Percentiles rank a stretch among this genome's conserved stretches.
Conservation (phyloP, 2,329 filamentous ascomycete genomes). For the Hypocrella siamensis region DNA sequence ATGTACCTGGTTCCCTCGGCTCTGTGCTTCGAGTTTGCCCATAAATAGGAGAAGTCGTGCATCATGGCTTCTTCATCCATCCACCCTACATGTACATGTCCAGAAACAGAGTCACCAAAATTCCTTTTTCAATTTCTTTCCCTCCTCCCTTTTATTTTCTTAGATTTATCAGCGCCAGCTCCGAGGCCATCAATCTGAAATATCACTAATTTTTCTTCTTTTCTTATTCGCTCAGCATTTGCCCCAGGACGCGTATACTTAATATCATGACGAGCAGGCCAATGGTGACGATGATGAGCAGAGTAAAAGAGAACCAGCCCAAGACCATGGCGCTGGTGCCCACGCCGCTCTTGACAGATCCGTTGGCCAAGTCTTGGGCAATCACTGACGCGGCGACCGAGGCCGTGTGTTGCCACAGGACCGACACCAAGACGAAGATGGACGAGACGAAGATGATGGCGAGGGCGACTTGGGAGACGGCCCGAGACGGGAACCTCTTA, state of each 20-base stretch:
- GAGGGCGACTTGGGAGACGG: constrained; percentile 83
- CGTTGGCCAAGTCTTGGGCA: constrained; percentile 83
- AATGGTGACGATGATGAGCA: constrained; percentile 91
- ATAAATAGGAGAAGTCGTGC: too few species aligned
- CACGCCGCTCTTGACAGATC: constrained; percentile 71
- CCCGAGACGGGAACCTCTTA: constrained; percentile 82
- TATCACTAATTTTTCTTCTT: too few species aligned
- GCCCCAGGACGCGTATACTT: constrained; percentile 67
- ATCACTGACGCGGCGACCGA: constrained; percentile 91
- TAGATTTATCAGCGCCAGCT: too few species aligned
- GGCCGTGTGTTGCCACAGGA: constrained; percentile 85
- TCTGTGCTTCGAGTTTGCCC: too few species aligned
- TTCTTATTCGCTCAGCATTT: constrained; percentile 24
- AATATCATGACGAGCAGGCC: constrained; percentile 92
- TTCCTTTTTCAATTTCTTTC: neutral
- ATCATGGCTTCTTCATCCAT: constrained; percentile 1
- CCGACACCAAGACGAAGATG: constrained; percentile 58
- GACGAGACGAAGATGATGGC: constrained; percentile 76
- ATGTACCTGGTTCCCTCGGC: constrained; percentile 10
- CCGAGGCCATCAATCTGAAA: too few species aligned
- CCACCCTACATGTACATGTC: neutral
- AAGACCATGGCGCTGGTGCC: constrained; percentile 93
- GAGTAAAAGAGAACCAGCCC: constrained; percentile 90
- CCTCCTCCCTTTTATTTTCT: neutral
- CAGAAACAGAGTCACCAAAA: constrained; percentile 2